Evolutionary conservation across 495 filamentous ascomycete species (phyloP).

Genomic region (Xylaria flabelliformis): DNA sequence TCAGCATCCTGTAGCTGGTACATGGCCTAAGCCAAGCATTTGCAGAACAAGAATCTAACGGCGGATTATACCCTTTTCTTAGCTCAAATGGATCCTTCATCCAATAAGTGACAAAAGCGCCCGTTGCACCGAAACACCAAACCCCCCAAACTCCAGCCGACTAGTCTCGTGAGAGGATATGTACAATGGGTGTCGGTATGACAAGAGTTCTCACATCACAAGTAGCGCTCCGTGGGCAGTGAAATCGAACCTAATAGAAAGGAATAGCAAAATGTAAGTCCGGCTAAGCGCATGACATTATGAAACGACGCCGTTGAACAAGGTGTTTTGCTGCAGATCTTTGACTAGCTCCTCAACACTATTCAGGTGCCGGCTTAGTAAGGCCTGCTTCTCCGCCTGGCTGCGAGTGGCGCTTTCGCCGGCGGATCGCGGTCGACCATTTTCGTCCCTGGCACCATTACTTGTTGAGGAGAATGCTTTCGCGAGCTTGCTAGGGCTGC

Average conservation of each 20-base stretch:
- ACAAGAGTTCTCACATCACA: constrained; percentile 3
- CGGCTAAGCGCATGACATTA: not conserved
- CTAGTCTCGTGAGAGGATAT: constrained; percentile 14
- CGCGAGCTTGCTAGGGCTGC: constrained; percentile 74
- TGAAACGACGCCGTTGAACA: constrained; percentile 62
- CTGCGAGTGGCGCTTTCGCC: constrained; percentile 62
- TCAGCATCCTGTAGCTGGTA: constrained; percentile 17
- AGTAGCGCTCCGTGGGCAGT: not conserved
- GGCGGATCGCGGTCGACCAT: constrained; percentile 44
- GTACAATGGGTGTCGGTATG: constrained; percentile 11
- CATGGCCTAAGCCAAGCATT: not conserved
- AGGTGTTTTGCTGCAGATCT: constrained; percentile 82
- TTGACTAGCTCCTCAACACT: constrained; percentile 92
- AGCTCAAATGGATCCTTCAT: not conserved
- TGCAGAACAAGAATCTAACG: not conserved
- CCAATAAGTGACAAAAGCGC: constrained; percentile 3
- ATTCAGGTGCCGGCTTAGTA: constrained; percentile 80
- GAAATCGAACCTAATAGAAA: not conserved
- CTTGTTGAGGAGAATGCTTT: constrained; percentile 51
- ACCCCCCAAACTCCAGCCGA: constrained; percentile 9
- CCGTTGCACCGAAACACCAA: constrained; percentile 17
- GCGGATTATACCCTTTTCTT: not conserved
- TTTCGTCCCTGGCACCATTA: constrained; percentile 47
- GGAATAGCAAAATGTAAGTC: not conserved
- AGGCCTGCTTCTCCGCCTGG: constrained; percentile 85